Conservation (phyloP, 164 flowering plant genomes). For the Nymphaea thermarum region DNA sequence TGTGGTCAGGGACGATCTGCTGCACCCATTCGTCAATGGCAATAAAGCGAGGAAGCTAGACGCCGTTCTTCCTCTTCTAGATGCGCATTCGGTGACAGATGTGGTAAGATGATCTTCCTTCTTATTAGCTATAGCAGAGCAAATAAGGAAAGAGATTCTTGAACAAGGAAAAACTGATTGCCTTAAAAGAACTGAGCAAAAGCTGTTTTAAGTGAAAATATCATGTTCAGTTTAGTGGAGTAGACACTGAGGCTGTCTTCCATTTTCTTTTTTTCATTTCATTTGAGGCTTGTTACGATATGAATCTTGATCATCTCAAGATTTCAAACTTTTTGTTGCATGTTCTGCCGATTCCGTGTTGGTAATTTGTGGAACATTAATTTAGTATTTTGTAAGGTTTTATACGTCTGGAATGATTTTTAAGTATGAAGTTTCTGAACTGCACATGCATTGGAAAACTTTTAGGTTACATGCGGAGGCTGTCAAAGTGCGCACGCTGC, state of each 20-base stretch:
- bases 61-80: slow-evolving; percentile 68
- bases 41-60: slow-evolving; percentile 91
- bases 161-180: too few species aligned
- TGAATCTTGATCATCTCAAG: too few species aligned
- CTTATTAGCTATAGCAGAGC: neutral
- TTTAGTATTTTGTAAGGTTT: too few species aligned
- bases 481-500: slow-evolving; percentile 99
- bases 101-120: slow-evolving; percentile 44
- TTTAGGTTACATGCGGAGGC: slow-evolving; percentile 97
- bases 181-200: too few species aligned
- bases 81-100: slow-evolving; percentile 62
- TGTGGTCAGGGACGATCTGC: slow-evolving; percentile 80
- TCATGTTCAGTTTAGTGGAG: too few species aligned
- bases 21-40: slow-evolving; percentile 89
- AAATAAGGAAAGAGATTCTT: too few species aligned
- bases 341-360: too few species aligned
- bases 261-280: too few species aligned
- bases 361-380: too few species aligned
- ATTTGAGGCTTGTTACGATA: too few species aligned
- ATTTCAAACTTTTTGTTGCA: neutral
- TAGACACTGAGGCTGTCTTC: too few species aligned
- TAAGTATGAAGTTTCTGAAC: neutral
- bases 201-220: too few species aligned
- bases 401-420: neutral
- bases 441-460: slow-evolving; percentile 10